phyloP scores from a whole-genome alignment of 1,284 basidiomycete genomes.

The Retiboletus flavoniger region DNA sequence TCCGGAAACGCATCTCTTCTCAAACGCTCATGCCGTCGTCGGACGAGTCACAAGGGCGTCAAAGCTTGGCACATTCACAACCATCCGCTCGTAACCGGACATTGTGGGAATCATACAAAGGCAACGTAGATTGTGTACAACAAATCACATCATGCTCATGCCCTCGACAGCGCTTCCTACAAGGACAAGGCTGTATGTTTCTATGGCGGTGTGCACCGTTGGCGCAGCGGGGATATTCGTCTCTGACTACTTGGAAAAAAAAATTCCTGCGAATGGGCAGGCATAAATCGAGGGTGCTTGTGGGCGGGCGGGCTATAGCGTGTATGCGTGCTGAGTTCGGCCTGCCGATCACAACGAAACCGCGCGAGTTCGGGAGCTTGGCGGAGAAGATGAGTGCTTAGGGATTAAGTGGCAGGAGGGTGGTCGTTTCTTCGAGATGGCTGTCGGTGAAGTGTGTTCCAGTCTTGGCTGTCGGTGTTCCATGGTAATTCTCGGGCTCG shows the following conservation, averaged over 20 bases:
- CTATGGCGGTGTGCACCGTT: conserved; percentile 52
- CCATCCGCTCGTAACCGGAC: conserved; percentile 25
- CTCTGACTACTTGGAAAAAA: conserved; percentile 57
- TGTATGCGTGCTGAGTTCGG: conserved; percentile 15
- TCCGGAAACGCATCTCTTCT: background rate
- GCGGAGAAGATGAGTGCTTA: background rate
- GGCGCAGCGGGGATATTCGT: conserved; percentile 51
- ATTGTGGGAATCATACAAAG: conserved; percentile 45
- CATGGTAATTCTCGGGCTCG: conserved; percentile 28
- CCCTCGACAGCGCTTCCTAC: conserved; percentile 52
- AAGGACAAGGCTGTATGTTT: conserved; percentile 57
- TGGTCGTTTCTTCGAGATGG: conserved; percentile 22
- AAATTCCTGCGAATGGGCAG: conserved; percentile 7
- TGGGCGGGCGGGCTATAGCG: background rate
- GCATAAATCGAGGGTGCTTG: background rate
- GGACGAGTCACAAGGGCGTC: background rate
- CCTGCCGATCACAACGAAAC: conserved; percentile 12
- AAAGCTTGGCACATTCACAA: conserved; percentile 2
- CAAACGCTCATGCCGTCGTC: conserved; percentile 22
- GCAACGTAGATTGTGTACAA: conserved; percentile 27
- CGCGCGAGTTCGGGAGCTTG: background rate
- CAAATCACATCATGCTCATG: conserved; percentile 11
- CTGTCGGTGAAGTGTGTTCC: conserved; percentile 21
- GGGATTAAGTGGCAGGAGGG: conserved; percentile 8
- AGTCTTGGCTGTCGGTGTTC: conserved; percentile 17